phyloP scores from a whole-genome alignment of 176 grass and related monocot species.

The Neostapfia colusana region DNA sequence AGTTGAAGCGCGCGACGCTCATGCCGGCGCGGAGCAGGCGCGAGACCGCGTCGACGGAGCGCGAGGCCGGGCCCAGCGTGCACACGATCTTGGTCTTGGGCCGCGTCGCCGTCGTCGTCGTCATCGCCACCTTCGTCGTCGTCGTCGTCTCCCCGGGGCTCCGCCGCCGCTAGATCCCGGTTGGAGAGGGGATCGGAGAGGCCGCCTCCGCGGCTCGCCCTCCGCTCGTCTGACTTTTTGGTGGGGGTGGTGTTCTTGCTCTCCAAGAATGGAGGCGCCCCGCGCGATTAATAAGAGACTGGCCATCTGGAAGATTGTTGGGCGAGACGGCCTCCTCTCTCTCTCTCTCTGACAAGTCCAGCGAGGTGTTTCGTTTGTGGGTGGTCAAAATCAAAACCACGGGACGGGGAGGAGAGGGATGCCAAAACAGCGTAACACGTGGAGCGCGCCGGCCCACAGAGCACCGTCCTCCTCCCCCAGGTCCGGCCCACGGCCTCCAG shows the following conservation, averaged over 20 bases:
- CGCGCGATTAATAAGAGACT: not conserved
- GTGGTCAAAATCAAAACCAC: too few relatives aligned
- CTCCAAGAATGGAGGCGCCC: conserved; percentile 21
- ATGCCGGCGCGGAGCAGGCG: conserved; percentile 79
- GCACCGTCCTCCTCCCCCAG: not conserved
- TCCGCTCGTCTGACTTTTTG: not conserved
- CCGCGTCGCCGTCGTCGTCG: conserved; percentile 32
- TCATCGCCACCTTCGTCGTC: conserved; percentile 18
- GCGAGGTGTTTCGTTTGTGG: not conserved
- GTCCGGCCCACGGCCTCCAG: not conserved
- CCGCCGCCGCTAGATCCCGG: conserved; percentile 29
- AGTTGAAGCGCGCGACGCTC: conserved; percentile 95
- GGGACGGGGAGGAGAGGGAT: too few relatives aligned
- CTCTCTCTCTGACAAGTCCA: too few relatives aligned
- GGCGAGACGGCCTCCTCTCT: too few relatives aligned
- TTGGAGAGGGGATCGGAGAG: not conserved
- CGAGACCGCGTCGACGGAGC: conserved; percentile 79
- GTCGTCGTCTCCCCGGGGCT: not conserved
- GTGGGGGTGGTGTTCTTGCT: conserved; percentile 2
- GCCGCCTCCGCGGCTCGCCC: not conserved
- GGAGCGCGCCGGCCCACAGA: not conserved
- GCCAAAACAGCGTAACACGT: not conserved
- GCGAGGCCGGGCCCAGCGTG: conserved; percentile 85
- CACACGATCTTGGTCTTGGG: conserved; percentile 98
- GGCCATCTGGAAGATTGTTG: not conserved